phyloP scores from a whole-genome alignment of 2,329 filamentous ascomycete genomes.

The Trichoderma breve region DNA sequence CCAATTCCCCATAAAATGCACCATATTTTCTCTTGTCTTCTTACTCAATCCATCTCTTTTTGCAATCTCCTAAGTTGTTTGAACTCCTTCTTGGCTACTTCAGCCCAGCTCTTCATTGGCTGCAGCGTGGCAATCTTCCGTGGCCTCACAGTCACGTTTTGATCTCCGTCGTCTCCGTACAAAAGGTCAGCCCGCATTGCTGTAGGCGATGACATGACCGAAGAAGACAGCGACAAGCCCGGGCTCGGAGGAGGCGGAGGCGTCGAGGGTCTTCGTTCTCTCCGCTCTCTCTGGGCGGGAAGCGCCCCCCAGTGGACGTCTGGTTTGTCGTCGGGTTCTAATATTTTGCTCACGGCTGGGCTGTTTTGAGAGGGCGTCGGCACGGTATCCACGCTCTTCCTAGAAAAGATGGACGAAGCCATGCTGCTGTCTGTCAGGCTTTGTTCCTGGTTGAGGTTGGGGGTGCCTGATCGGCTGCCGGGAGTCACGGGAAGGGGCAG shows the following conservation, averaged over 20 bases:
- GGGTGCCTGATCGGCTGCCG: constrained; percentile 35
- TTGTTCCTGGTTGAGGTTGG: constrained; percentile 35
- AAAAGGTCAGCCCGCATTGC: constrained; percentile 20
- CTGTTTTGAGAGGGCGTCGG: constrained; percentile 35
- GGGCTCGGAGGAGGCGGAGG: constrained; percentile 27
- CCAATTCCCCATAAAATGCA: background rate
- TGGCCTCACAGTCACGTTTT: constrained; percentile 24
- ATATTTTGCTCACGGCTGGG: constrained; percentile 28
- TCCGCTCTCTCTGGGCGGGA: constrained; percentile 19
- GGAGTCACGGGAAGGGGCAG: constrained; percentile 41
- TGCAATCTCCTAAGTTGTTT: background rate
- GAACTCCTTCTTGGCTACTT: constrained; percentile 33
- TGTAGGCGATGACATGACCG: constrained; percentile 35
- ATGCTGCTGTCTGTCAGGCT: constrained; percentile 45
- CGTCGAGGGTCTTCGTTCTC: constrained; percentile 16
- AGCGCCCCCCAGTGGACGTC: constrained; percentile 29
- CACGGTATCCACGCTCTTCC: constrained; percentile 35
- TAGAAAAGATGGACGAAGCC: constrained; percentile 42
- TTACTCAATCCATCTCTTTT: background rate
- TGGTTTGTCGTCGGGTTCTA: constrained; percentile 20
- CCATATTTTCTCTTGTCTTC: background rate
- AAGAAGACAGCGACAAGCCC: constrained; percentile 29
- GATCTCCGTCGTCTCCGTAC: constrained; percentile 20
- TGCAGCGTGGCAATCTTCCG: constrained; percentile 34
- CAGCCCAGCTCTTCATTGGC: constrained; percentile 41